phyloP scores from a whole-genome alignment of 2,329 filamentous ascomycete genomes.

The Epichloe gansuensis region DNA sequence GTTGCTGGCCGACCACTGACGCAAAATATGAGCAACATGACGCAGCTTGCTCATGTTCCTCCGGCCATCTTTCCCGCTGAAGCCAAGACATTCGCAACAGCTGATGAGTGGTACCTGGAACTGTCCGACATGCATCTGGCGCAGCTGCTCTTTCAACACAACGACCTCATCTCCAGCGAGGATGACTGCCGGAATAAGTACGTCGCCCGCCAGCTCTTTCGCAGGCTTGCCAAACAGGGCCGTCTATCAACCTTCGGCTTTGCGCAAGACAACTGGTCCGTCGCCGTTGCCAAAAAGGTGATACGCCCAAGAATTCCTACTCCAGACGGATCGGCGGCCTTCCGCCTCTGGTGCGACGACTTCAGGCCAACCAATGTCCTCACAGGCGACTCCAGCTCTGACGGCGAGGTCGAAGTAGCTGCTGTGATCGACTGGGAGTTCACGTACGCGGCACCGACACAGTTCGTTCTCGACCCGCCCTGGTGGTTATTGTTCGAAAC shows the following conservation, averaged over 20 bases:
- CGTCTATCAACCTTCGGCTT: slow-evolving; percentile 7
- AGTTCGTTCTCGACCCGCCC: slow-evolving; percentile 23
- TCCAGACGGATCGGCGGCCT: slow-evolving; percentile 2
- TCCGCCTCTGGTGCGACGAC: slow-evolving; percentile 23
- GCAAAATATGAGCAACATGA: slow-evolving; percentile 28
- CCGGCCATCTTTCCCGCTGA: slow-evolving; percentile 9
- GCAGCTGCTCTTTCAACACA: slow-evolving; percentile 27
- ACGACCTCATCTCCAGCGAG: slow-evolving; percentile 18
- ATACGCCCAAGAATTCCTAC: no score
- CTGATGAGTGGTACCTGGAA: slow-evolving; percentile 23
- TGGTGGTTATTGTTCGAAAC: slow-evolving; percentile 26
- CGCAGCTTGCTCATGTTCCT: slow-evolving; percentile 14
- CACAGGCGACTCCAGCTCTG: slow-evolving; percentile 6
- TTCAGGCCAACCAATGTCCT: slow-evolving; percentile 22
- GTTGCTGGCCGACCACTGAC: slow-evolving; percentile 24
- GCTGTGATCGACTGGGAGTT: slow-evolving; percentile 6
- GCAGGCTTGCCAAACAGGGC: slow-evolving; percentile 17
- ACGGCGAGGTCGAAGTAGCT: slow-evolving; percentile 9
- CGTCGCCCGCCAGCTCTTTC: slow-evolving; percentile 29
- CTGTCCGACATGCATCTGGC: slow-evolving; percentile 28
- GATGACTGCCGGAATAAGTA: slow-evolving; percentile 32
- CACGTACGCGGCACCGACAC: slow-evolving; percentile 22
- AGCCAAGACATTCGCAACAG: slow-evolving; percentile 10
- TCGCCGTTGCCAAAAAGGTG: no score
- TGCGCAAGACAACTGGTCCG: not conserved